phyloP scores from a whole-genome alignment of 2,329 filamentous ascomycete genomes.

The Juglanconis oblonga region DNA sequence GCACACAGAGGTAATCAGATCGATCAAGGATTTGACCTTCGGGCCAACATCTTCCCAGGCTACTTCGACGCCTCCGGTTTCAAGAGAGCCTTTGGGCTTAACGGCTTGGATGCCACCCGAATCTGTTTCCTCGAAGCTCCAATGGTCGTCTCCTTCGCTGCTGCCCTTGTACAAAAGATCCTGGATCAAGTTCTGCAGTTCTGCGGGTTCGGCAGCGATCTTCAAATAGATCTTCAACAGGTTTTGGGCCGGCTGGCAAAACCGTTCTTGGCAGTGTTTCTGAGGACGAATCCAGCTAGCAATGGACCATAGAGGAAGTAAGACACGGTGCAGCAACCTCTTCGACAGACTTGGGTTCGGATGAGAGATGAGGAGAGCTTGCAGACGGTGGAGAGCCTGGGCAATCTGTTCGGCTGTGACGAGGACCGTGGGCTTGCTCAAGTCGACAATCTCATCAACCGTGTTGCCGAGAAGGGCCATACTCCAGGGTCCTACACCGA shows the following conservation, averaged over 20 bases:
- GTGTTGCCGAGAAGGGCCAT: slow-evolving; percentile 25
- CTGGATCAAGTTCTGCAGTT: slow-evolving; percentile 46
- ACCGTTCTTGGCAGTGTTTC: slow-evolving; percentile 33
- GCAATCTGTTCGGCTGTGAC: slow-evolving; percentile 47
- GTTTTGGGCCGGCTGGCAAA: slow-evolving; percentile 43
- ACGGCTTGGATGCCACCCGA: slow-evolving; percentile 52
- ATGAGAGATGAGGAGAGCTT: slow-evolving; percentile 57
- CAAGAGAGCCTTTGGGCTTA: slow-evolving; percentile 24
- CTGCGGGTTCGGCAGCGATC: slow-evolving; percentile 50
- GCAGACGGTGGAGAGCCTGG: slow-evolving; percentile 52
- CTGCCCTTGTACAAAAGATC: slow-evolving; percentile 57
- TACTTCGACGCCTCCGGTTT: slow-evolving; percentile 23
- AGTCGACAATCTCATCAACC: slow-evolving; percentile 40
- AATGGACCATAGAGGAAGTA: slow-evolving; percentile 63
- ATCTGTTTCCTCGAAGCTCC: slow-evolving; percentile 49
- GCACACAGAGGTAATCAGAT: slow-evolving; percentile 46
- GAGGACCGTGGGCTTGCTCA: slow-evolving; percentile 41
- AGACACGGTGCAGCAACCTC: slow-evolving; percentile 55
- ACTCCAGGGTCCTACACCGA: not conserved
- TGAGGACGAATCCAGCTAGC: slow-evolving; percentile 46
- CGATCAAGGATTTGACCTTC: slow-evolving; percentile 47
- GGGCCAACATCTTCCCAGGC: slow-evolving; percentile 44
- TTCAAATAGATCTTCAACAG: slow-evolving; percentile 57
- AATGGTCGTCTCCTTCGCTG: slow-evolving; percentile 33
- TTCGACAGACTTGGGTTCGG: slow-evolving; percentile 65